Evolutionary conservation across 129 eudicot genomes (phyloP), one percentile per base, ranked within the genome.

Genomic region (Flaveria sonorensis): DNA sequence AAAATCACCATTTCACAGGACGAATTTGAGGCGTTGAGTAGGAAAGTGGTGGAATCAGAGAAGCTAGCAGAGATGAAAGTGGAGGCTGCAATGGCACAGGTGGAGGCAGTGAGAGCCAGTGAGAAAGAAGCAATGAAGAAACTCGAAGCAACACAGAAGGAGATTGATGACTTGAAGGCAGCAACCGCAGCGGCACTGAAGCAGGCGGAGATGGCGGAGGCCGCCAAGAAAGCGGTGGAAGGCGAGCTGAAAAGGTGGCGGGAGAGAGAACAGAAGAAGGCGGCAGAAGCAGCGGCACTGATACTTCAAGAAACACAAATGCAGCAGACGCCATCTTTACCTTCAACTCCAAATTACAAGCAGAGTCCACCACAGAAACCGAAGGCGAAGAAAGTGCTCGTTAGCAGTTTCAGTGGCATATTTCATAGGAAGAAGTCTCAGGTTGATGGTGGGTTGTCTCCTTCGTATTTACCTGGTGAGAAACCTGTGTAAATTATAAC

Each of bases 81-180:
- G 36, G 96, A 81, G 9, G 99, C 99, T 15, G 99, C 99, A 10
- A 76, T 88, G 85, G 97, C 99, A 23, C 99, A 91, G 72, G 97
- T 83, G 68, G 99, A 92, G 63, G 97, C 99, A 9, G 96, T 92
- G 78, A 89, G 80, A 72, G 96, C 99, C 0, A 92, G 97, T 45
- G 97, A 95, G 81, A 82, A 89, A 48, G 99, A 95, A 79, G 94
- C 92, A 36, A 52, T 86, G 16, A 85, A 91, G 80, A 87, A 71
- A 51, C 72, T 95, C 23, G 95, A 86, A 79, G 94, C 88, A 2
- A 77, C 86, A 4, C 83, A 83, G 75, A 87, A 95, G 77, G 97
- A 95, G 81, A 88, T 92, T 5, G 88, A 86, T 3, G 97, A 89
- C 10, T 77, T 84, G 81, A 92, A 88, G 83, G 84, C 88, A 11